Conservation (phyloP, 208 protist genomes). For the Naegleria gruberi region DNA sequence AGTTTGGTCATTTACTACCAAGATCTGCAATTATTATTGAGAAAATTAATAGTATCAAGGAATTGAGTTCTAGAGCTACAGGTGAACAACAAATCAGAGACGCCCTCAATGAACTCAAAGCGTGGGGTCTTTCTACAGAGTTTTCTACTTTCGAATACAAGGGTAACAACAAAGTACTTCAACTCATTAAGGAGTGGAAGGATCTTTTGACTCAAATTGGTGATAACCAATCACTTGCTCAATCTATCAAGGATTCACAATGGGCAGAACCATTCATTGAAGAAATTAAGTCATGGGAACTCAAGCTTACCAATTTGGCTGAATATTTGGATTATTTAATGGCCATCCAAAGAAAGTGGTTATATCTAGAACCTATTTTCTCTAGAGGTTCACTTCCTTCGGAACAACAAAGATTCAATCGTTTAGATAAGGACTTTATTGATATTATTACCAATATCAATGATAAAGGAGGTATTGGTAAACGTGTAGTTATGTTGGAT, state of each 20-base stretch:
- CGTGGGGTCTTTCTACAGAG: conserved; percentile 70
- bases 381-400: conserved; percentile 84
- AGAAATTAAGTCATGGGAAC: conserved; percentile 77
- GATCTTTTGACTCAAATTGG: conserved; percentile 82
- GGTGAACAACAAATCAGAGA: conserved; percentile 91
- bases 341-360: conserved; percentile 94
- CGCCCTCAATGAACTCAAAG: conserved; percentile 83
- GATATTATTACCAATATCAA: conserved; percentile 75
- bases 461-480: conserved; percentile 43
- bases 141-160: conserved; percentile 68
- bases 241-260: conserved; percentile 91
- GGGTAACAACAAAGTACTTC: conserved; percentile 58
- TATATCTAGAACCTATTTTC: conserved; percentile 98
- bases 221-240: conserved; percentile 88
- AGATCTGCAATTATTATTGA: conserved; percentile 56
- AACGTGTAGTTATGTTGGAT: conserved; percentile 66
- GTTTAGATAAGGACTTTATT: conserved; percentile 86
- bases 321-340: conserved; percentile 82
- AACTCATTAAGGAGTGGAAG: conserved; percentile 94
- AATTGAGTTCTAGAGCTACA: conserved; percentile 78
- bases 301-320: conserved; percentile 75
- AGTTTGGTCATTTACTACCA: conserved; percentile 78
- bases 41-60: conserved; percentile 71
- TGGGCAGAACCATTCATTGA: conserved; percentile 83
- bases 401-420: conserved; percentile 86